These are phyloP conservation scores for Pseudognaphalium luteoalbum DNA, from an alignment of 129 eudicot genomes.

Conservation along the genomic window DNA sequence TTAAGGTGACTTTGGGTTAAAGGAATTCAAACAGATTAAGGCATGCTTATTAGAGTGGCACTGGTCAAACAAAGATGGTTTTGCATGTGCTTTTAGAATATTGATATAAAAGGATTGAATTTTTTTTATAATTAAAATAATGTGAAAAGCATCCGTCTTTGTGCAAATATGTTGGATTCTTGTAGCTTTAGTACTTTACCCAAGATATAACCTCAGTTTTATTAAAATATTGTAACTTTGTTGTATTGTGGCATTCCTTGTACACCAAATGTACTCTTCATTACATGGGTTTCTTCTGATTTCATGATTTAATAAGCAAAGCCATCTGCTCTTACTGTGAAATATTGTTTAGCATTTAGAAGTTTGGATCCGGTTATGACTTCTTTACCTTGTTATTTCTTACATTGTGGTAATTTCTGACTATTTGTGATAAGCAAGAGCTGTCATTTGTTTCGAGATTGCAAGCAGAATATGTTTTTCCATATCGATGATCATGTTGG, in stretches of 20 bases:
- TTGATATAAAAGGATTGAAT: neutral
- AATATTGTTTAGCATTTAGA: neutral
- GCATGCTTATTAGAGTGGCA: conserved; percentile 28
- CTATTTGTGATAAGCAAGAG: neutral
- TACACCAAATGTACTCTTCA: neutral
- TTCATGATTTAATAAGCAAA: neutral
- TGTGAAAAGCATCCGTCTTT: conserved; percentile 26
- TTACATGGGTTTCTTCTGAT: conserved; percentile 5
- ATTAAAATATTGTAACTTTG: conserved; percentile 7
- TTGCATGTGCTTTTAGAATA: conserved; percentile 21
- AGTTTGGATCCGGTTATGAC: no score
- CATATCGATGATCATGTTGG: neutral
- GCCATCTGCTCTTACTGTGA: neutral
- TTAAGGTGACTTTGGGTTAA: conserved; percentile 26
- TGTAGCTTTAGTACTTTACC: conserved; percentile 29
- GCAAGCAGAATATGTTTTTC: neutral
- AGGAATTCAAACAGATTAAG: conserved; percentile 7
- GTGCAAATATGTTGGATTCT: conserved; percentile 33
- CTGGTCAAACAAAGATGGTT: conserved; percentile 26
- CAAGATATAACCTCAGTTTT: conserved; percentile 19
- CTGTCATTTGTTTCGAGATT: neutral
- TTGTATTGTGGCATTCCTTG: neutral
- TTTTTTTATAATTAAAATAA: neutral
- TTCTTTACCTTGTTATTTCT: no score
- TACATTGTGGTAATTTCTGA: neutral